Conservation (phyloP, 495 filamentous ascomycete species). For the Rhypophila decipiens region DNA sequence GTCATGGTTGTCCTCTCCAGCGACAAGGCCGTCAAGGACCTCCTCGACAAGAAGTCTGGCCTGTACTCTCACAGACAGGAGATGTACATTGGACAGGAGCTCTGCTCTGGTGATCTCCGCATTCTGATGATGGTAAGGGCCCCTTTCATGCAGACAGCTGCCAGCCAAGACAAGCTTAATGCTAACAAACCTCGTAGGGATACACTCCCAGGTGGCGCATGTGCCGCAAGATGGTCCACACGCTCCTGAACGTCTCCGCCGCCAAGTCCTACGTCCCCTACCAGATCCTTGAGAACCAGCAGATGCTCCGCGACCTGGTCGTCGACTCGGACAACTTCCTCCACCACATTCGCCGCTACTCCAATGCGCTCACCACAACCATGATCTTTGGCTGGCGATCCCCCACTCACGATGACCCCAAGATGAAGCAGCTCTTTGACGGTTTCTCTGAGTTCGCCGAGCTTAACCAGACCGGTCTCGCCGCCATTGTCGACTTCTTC, state of each 20-base stretch:
- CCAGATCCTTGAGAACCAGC: conserved; percentile 46
- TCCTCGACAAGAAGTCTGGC: conserved; percentile 30
- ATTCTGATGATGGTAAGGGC: conserved; percentile 23
- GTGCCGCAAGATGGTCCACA: conserved; percentile 38
- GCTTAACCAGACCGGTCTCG: conserved; percentile 34
- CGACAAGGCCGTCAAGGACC: conserved; percentile 32
- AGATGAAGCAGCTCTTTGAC: conserved; percentile 47
- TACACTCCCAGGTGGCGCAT: conserved; percentile 36
- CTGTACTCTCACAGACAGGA: conserved; percentile 33
- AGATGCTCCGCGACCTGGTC: conserved; percentile 41
- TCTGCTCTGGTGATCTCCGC: conserved; percentile 27
- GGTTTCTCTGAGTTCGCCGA: conserved; percentile 46
- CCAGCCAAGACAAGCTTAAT: background rate
- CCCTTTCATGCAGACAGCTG: background rate
- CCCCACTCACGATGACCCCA: conserved; percentile 40
- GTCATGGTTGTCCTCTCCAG: conserved; percentile 26
- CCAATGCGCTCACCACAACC: conserved; percentile 48
- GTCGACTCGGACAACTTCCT: conserved; percentile 32
- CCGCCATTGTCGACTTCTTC: conserved; percentile 37
- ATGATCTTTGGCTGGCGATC: conserved; percentile 52
- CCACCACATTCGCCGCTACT: conserved; percentile 48
- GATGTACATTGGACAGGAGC: conserved; percentile 28
- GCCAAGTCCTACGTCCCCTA: conserved; percentile 43
- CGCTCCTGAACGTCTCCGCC: conserved; percentile 36
- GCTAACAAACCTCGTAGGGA: background rate